phyloP scores from a whole-genome alignment of 1,284 basidiomycete genomes.

The Vanrija sp. region DNA sequence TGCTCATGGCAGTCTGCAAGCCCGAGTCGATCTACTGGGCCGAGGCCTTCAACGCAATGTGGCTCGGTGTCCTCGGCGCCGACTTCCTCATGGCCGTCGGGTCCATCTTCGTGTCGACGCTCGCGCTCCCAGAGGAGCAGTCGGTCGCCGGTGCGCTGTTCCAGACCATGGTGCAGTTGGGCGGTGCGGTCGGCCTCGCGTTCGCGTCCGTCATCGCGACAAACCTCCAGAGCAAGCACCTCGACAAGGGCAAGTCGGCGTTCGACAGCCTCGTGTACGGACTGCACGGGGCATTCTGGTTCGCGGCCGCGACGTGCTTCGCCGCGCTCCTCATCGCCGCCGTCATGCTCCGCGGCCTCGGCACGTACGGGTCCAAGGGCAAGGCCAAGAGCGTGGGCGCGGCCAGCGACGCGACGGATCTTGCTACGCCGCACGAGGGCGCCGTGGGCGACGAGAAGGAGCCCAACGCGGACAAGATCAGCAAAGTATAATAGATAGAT shows the following conservation, averaged over 20 bases:
- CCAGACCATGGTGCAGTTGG: slow-evolving; percentile 55
- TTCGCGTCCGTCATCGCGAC: slow-evolving; percentile 67
- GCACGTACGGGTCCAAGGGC: slow-evolving; percentile 11
- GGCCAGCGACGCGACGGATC: too few relatives aligned
- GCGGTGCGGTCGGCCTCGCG: slow-evolving; percentile 69
- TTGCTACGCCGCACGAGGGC: too few relatives aligned
- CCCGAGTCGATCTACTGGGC: slow-evolving; percentile 67
- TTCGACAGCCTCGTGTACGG: slow-evolving; percentile 25
- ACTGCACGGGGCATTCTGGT: slow-evolving; percentile 41
- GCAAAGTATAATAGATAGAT: too few relatives aligned
- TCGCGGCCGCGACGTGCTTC: slow-evolving; percentile 37
- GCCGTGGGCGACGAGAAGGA: too few relatives aligned
- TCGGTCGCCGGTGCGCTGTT: slow-evolving; percentile 65
- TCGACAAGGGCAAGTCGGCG: slow-evolving; percentile 11
- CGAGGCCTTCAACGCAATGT: slow-evolving; percentile 71
- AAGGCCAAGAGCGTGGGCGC: too few relatives aligned
- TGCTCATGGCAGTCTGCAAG: slow-evolving; percentile 69
- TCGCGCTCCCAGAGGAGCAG: slow-evolving; percentile 70
- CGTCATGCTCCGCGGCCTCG: slow-evolving; percentile 33
- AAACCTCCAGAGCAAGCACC: slow-evolving; percentile 19
- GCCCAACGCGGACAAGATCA: too few relatives aligned
- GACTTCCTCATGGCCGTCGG: slow-evolving; percentile 75
- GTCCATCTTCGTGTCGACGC: slow-evolving; percentile 68
- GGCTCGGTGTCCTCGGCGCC: slow-evolving; percentile 67
- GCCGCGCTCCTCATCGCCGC: slow-evolving; percentile 30